phyloP scores from a whole-genome alignment of 1,284 basidiomycete species.

The Leccinum fuscescens region DNA sequence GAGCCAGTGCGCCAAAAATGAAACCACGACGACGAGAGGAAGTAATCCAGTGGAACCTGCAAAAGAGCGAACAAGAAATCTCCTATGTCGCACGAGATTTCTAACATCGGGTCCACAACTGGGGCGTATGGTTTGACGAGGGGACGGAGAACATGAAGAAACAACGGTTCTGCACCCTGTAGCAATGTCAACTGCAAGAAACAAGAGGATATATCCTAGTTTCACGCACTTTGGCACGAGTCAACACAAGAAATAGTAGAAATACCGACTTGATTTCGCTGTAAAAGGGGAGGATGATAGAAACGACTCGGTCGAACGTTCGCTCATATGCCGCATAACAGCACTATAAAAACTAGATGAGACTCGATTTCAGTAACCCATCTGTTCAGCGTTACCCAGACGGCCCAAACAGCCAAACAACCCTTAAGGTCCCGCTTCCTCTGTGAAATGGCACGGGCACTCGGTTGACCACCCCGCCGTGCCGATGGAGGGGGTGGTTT shows the following conservation, averaged over 20 bases:
- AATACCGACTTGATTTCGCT: conserved; percentile 71
- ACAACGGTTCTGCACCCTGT: conserved; percentile 78
- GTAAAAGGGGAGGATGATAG: conserved; percentile 75
- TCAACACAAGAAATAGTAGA: conserved; percentile 69
- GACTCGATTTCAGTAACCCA: conserved; percentile 13
- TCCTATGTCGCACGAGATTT: conserved; percentile 55
- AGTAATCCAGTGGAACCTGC: conserved; percentile 51
- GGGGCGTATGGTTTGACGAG: conserved; percentile 65
- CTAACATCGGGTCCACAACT: conserved; percentile 59
- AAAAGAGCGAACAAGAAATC: conserved; percentile 62
- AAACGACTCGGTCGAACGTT: conserved; percentile 57
- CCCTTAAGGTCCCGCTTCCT: conserved; percentile 82
- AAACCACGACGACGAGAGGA: conserved; percentile 44
- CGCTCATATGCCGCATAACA: conserved; percentile 65
- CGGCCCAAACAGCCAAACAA: conserved; percentile 75
- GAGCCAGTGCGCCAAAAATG: conserved; percentile 11
- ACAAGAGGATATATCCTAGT: conserved; percentile 3
- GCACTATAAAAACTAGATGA: conserved; percentile 43
- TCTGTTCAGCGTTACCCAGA: conserved; percentile 59
- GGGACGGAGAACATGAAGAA: conserved; percentile 69
- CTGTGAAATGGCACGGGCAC: conserved; percentile 62
- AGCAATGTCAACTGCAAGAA: conserved; percentile 14
- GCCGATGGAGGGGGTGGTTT: conserved; percentile 60
- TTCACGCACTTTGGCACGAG: conserved; percentile 66
- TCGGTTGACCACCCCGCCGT: conserved; percentile 60